Evolutionary conservation across 345 rosid species (phyloP), one percentile per base, ranked within the genome.

Genomic region (Hibiscus trionum): DNA sequence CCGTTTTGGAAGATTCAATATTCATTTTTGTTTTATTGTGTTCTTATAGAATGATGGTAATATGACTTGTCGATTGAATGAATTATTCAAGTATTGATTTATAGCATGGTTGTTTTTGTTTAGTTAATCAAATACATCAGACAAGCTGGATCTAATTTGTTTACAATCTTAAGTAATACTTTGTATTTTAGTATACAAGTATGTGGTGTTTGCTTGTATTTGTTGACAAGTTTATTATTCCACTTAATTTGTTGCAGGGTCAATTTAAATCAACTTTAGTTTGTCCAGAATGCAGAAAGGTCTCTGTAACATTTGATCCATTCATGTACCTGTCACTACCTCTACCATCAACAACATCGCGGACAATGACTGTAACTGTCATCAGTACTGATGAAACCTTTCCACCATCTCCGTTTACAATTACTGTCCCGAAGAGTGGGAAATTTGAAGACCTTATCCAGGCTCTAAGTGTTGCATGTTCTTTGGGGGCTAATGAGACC

Each of bases 251-350:
- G 52, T 58, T 80, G 73, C 86, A 95, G 99, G 99, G 97, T 66
- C 99, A 95, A 84, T 95, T 86, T 82, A 92, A 95, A 81, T 95
- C 99, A 83, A 95, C 99, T 56, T 79, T 95, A 78, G 97, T 92
- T 71, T 95, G 98, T 77, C 99, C 99, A 68, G 78, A 85, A 68
- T 95, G 98, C 93, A 90, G 80, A 81, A 95, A 88, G 82, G 84
- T 95, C 67, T 95, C 99, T 55, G 82, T 88, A 71, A 92, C 90
- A 73, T 95, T 95, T 82, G 99, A 95, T 85, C 98, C 99, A 63
- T 95, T 95, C 77, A 95, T 92, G 97, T 92, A 92, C 76, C 82
- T 95, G 57, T 90, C 99, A 16, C 86, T 95, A 68, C 99, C 99
- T 53, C 79, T 95, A 73, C 97, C 99, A 55, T 92, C 98, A 66